phyloP scores from a whole-genome alignment of 371 early-diverging fungal species.

The Syncephalastrum sp. region DNA sequence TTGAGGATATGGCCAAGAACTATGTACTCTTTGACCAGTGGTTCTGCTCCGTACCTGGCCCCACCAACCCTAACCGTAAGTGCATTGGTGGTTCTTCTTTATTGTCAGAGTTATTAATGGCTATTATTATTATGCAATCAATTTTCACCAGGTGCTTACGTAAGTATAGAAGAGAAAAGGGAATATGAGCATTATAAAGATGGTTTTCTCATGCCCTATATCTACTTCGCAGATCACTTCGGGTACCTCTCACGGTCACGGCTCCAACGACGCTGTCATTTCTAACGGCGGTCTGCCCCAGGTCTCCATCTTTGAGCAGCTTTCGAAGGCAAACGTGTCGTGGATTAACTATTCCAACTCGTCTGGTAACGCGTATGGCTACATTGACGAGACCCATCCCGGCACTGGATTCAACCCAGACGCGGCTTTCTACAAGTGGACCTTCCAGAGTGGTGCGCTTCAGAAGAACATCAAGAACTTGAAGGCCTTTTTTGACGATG shows the following conservation, averaged over 20 bases:
- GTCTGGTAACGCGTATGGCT: slow-evolving; percentile 4
- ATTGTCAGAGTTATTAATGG: no score
- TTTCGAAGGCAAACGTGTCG: slow-evolving; percentile 12
- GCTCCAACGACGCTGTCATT: slow-evolving; percentile 12
- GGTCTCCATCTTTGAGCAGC: slow-evolving; percentile 15
- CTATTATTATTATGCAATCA: no score
- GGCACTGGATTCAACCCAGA: slow-evolving; percentile 15
- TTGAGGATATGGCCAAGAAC: slow-evolving; percentile 14
- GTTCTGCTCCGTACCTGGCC: slow-evolving; percentile 15
- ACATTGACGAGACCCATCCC: slow-evolving; percentile 4
- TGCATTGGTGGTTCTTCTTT: no score
- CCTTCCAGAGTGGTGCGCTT: slow-evolving; percentile 6
- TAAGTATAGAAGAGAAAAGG: no score
- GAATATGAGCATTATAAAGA: no score
- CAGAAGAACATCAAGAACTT: slow-evolving; percentile 10
- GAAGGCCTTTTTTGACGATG: slow-evolving; percentile 9
- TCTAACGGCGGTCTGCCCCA: slow-evolving; percentile 14
- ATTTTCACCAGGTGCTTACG: no score
- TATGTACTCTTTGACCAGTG: slow-evolving; percentile 16
- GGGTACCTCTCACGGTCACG: slow-evolving; percentile 14
- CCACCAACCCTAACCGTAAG: slow-evolving; percentile 20
- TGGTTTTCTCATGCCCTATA: no score
- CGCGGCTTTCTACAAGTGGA: slow-evolving; percentile 14
- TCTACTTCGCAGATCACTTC: slow-evolving; percentile 6
- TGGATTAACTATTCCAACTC: slow-evolving; percentile 21